A percentile compares a stretch with the other conserved stretches of the same genome.
Conservation (phyloP, 2,329 filamentous ascomycete species). For the Botrytis fabae region DNA sequence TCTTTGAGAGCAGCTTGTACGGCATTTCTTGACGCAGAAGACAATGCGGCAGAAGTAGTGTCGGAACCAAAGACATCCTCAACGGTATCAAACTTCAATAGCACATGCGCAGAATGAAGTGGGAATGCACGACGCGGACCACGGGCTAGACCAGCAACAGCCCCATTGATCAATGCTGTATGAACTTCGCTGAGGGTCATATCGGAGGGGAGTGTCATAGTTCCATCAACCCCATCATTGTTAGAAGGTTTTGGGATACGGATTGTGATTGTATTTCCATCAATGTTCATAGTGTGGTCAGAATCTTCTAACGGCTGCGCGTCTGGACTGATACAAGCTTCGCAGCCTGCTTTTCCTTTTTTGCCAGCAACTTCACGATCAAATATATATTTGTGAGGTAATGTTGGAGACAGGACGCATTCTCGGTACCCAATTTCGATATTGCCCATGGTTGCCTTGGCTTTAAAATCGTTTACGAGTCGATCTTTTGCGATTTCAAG, state of each 20-base stretch:
- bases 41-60: constrained; percentile 66
- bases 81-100: constrained; percentile 64
- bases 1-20: constrained; percentile 69
- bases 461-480: constrained; percentile 85
- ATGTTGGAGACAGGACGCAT: constrained; percentile 61
- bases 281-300: constrained; percentile 52
- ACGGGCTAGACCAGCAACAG: constrained; percentile 77
- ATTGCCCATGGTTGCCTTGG: constrained; percentile 77
- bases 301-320: constrained; percentile 44
- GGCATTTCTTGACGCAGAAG: constrained; percentile 65
- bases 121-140: constrained; percentile 81
- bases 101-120: constrained; percentile 73
- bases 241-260: constrained; percentile 42
- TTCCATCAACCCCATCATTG: constrained; percentile 42
- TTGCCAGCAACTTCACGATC: constrained; percentile 82
- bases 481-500: constrained; percentile 89
- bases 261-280: constrained; percentile 70
- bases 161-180: constrained; percentile 70
- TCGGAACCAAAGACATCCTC: constrained; percentile 66
- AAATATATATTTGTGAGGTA: constrained; percentile 61
- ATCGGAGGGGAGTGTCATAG: constrained; percentile 52
- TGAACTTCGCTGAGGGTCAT: constrained; percentile 51
- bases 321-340: constrained; percentile 64
- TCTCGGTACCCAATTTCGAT: constrained; percentile 97
- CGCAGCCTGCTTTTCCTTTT: constrained; percentile 74